phyloP scores from a whole-genome alignment of 2,329 filamentous ascomycete genomes.

The Didymella exigua region DNA sequence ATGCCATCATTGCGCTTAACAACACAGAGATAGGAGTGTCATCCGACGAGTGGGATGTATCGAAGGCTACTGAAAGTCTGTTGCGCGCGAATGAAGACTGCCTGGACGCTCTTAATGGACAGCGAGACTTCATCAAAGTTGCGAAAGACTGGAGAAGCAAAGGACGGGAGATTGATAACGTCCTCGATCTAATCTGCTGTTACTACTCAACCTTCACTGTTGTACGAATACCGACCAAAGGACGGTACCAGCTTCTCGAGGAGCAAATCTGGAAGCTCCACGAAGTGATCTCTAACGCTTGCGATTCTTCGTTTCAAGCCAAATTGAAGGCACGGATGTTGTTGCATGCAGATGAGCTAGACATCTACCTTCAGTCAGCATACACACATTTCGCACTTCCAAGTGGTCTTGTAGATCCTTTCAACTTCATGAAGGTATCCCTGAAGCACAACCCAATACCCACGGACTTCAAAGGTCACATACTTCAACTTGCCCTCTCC shows the following conservation, averaged over 20 bases:
- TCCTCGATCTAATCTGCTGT: slow-evolving; percentile 30
- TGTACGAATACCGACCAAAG: slow-evolving; percentile 55
- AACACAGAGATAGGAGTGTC: slow-evolving; percentile 48
- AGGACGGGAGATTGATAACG: slow-evolving; percentile 5
- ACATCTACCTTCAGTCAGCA: slow-evolving; percentile 55
- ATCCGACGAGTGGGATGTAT: slow-evolving; percentile 31
- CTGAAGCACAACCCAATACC: not conserved
- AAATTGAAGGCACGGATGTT: slow-evolving; percentile 51
- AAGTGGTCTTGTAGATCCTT: slow-evolving; percentile 48
- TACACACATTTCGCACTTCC: slow-evolving; percentile 56
- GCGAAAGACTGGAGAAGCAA: not conserved
- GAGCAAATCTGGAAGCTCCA: slow-evolving; percentile 57
- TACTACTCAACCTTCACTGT: slow-evolving; percentile 58
- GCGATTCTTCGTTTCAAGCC: not conserved
- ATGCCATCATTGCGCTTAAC: slow-evolving; percentile 61
- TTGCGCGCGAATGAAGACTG: not conserved
- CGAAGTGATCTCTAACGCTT: slow-evolving; percentile 23
- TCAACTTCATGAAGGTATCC: slow-evolving; percentile 50
- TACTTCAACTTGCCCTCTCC: not conserved
- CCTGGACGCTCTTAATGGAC: not conserved
- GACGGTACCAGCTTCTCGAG: slow-evolving; percentile 55
- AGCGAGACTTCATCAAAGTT: not conserved
- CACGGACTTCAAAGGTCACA: not conserved
- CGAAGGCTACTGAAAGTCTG: not conserved
- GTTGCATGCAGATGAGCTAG: slow-evolving; percentile 54